Evolutionary conservation across 495 filamentous ascomycete species (phyloP), one percentile per base, ranked within the genome.

Genomic region (Neurospora cerealis): DNA sequence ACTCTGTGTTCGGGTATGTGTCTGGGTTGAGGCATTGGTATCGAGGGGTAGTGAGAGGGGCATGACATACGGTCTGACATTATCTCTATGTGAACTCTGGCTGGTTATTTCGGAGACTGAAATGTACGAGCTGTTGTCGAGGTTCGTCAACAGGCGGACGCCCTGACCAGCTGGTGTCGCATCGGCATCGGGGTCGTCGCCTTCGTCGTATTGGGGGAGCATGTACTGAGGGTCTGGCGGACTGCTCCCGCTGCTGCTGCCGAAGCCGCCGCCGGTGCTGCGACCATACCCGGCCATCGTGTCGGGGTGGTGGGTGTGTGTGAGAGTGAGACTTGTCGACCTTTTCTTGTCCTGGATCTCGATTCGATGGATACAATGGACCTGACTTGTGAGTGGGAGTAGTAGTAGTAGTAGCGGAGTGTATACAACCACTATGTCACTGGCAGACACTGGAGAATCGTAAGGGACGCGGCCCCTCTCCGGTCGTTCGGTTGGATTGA

Each of bases 151-250:
- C 76, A 89, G 79, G 62, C 87, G 82, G n/a, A 87, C 81, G 71
- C 79, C 80, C 75, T 81, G 82, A 73, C 76, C 76, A 36, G 54
- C 2, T 17, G 71, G 78, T 77, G 69, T 76, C 40, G 77, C 79
- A 74, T 81, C 7, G 81, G 78, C 10, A 82, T 85, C 36, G 81
- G 54, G 77, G 73, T 83, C 79, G 73, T 85, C 80, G 28, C 85
- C 80, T 19, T 88, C 86, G 75, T 82, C 83, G 75, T 87, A 88
- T 54, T 80, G 77, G 17, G 85, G 83, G 28, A 87, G 80, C 71
- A 81, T 79, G 72, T 86, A 87, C 60, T 83, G 83, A 34, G 84
- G 82, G 54, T 19, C 7, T 34, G 78, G 82, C 38, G 75, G 85
- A 62, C 80, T 24, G 54, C 54, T 62, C 5, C 54, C 54, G 24